Evolutionary conservation across 2,329 filamentous ascomycete species (phyloP).

Genomic region (Ploettnerulaceae sp.): DNA sequence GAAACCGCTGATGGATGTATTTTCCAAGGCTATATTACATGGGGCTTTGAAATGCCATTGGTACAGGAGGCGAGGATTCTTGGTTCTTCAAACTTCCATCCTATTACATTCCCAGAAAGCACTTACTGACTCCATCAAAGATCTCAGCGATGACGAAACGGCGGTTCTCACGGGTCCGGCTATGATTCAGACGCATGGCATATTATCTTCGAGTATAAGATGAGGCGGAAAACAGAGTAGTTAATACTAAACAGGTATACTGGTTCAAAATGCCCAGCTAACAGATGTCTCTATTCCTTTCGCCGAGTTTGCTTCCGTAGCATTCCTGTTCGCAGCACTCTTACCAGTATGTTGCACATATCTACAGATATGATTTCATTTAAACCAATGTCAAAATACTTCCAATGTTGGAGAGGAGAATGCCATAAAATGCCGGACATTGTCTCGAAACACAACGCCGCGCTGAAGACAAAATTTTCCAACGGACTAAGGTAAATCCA

Average conservation of each 20-base stretch:
- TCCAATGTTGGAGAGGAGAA: constrained; percentile 37
- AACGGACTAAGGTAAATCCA: constrained; percentile 47
- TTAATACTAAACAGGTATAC: constrained; percentile 9
- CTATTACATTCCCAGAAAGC: no score
- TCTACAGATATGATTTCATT: no score
- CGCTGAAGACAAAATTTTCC: constrained; percentile 47
- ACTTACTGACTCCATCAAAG: no score
- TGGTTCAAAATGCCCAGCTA: constrained; percentile 53
- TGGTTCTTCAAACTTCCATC: no score
- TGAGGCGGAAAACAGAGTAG: background rate
- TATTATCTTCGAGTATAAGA: constrained; percentile 31
- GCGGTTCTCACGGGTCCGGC: constrained; percentile 49
- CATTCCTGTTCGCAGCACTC: constrained; percentile 44
- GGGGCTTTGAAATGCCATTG: no score
- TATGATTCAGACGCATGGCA: constrained; percentile 55
- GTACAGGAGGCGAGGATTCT: no score
- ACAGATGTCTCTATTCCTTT: constrained; percentile 37
- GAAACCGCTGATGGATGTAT: no score
- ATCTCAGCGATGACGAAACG: constrained; percentile 46
- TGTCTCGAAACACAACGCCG: constrained; percentile 43
- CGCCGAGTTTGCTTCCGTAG: constrained; percentile 47
- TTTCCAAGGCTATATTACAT: no score
- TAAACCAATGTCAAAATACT: background rate
- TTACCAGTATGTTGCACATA: constrained; percentile 28
- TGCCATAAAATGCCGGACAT: constrained; percentile 44